Evolutionary conservation across 2,329 filamentous ascomycete species (phyloP), one percentile per base, ranked within the genome.

Genomic region (Aspergillus calidoustus): DNA sequence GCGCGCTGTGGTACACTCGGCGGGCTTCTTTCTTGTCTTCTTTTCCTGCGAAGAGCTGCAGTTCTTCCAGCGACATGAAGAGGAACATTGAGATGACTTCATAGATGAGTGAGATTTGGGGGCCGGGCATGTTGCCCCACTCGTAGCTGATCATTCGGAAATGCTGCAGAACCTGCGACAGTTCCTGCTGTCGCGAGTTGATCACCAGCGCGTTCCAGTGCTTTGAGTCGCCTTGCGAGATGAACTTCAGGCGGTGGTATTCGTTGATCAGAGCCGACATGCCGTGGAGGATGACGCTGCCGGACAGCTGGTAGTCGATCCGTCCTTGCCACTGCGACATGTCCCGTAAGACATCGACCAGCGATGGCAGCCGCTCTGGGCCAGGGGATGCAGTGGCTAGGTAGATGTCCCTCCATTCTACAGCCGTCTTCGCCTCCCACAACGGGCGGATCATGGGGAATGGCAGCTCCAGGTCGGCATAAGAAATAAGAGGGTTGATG

Each of bases 251-350:
- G 1, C 69, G 81, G 76, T 87, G 83, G 66, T 88, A 90, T 66
- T 91, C 88, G 72, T 86, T 84, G 15, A 91, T 84, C 66, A 90
- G 77, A 1, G 86, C 82, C 84, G 87, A 91, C 58, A 89, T 85
- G 9, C 84, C 87, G 66, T 90, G 84, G 1, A 91, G 79, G 54
- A 88, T 86, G n/a, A 88, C 83, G 7, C 83, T 84, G 8, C 84
- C 82, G 1, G 87, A 81, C 54, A 85, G 80, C 54, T 85, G 83
- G 25, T 84, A 72, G 68, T 90, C 87, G 6, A 90, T 74, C 11
- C 79, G 80, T 46, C 79, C 75, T 54, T 83, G 80, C 50, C 84
- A 82, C 1, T 84, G 78, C 49, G 82, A 82, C 38, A 86, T 77
- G 65, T 89, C 84, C 31, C 84, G 82, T 8, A 89, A 76, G 23